These are phyloP conservation scores for Closterium sp. DNA, from an alignment of 139 green algal genomes.

Conservation along the genomic window DNA sequence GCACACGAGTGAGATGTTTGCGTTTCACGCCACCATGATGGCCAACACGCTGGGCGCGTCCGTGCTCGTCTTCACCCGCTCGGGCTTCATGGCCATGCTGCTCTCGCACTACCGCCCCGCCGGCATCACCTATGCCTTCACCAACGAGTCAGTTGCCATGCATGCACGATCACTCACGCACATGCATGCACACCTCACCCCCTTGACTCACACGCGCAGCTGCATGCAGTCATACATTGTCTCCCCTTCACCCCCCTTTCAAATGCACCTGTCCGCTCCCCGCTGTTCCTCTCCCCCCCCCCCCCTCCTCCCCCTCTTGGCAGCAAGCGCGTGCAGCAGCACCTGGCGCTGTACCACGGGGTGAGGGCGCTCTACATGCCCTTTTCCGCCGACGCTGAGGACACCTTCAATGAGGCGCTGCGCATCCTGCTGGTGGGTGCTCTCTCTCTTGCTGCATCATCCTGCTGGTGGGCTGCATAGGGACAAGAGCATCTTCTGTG, in stretches of 20 bases:
- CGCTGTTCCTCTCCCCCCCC: background rate
- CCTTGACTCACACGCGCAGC: background rate
- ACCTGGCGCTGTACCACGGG: conserved; percentile 79
- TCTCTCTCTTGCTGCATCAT: background rate
- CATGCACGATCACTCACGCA: no score
- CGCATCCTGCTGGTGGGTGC: conserved; percentile 20
- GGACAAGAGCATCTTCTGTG: no score
- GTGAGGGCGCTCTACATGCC: conserved; percentile 60
- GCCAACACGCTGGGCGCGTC: conserved; percentile 76
- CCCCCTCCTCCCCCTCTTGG: background rate
- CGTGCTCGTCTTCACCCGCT: conserved; percentile 65
- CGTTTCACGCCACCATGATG: conserved; percentile 82
- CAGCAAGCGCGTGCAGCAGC: conserved; percentile 69
- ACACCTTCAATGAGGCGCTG: conserved; percentile 60
- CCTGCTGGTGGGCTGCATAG: no score
- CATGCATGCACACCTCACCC: no score
- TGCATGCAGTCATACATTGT: background rate
- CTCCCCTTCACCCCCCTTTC: background rate
- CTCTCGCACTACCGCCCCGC: conserved; percentile 81
- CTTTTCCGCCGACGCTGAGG: conserved; percentile 61
- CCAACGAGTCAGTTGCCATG: conserved; percentile 60
- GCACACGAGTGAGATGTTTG: conserved; percentile 71
- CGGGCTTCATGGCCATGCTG: conserved; percentile 77
- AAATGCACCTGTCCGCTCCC: background rate
- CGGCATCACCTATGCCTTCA: conserved; percentile 79